These are phyloP conservation scores for Yamadazyma triangularis DNA, from an alignment of 1,139 yeast genomes.

Conservation along the genomic window DNA sequence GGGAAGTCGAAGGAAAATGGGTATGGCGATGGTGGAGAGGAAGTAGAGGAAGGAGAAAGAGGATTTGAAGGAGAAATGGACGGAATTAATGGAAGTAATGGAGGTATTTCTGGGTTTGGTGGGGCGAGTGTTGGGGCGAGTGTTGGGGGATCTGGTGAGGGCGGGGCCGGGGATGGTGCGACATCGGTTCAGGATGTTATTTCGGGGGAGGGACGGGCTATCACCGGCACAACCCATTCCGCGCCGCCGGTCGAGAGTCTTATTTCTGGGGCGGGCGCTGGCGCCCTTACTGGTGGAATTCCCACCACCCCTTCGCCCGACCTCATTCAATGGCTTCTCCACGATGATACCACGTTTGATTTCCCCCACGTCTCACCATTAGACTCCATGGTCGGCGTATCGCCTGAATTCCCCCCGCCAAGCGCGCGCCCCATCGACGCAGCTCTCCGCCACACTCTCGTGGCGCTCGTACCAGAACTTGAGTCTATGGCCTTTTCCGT, in stretches of 20 bases:
- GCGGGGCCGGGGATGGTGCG: not conserved
- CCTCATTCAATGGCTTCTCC: constrained; percentile 27
- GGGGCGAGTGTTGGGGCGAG: not conserved
- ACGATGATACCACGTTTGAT: constrained; percentile 15
- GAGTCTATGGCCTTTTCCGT: too few relatives aligned
- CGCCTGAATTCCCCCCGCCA: constrained; percentile 27
- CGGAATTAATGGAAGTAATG: too few relatives aligned
- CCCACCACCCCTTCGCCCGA: constrained; percentile 20
- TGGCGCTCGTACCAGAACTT: constrained; percentile 29
- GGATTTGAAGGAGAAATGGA: too few relatives aligned
- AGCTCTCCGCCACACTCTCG: constrained; percentile 21
- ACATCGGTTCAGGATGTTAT: not conserved
- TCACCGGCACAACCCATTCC: too few relatives aligned
- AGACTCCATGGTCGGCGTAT: constrained; percentile 29
- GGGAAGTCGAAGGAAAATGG: too few relatives aligned
- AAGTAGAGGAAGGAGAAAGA: too few relatives aligned
- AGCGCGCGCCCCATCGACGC: constrained; percentile 22
- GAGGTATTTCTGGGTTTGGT: not conserved
- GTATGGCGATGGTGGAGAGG: too few relatives aligned
- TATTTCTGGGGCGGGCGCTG: not conserved
- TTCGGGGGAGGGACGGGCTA: too few relatives aligned
- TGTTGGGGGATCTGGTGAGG: not conserved
- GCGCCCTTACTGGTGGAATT: not conserved
- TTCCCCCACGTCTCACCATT: constrained; percentile 16
- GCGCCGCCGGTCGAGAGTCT: too few relatives aligned